Evolutionary conservation across 2,329 filamentous ascomycete species (phyloP).

Genomic region (Apiospora aurea): DNA sequence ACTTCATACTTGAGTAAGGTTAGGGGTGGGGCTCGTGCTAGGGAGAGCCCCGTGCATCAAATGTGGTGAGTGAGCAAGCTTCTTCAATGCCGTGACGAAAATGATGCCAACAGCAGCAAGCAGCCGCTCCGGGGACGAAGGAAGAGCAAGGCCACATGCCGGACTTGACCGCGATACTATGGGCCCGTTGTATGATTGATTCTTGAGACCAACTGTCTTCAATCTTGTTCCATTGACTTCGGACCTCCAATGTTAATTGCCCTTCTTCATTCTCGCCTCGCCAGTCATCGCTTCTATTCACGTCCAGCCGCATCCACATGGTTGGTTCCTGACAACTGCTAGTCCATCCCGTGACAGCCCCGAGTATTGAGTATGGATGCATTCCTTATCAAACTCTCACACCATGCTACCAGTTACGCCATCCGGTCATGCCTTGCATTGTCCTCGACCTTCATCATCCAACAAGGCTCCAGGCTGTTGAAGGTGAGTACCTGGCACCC

Average conservation of each 20-base stretch:
- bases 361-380: conserved; percentile 75
- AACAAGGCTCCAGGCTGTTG: conserved; percentile 79
- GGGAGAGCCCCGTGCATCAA: not conserved
- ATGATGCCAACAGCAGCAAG: not conserved
- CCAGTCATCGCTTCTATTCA: not conserved
- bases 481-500: conserved; percentile 53
- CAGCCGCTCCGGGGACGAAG: not conserved
- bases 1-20: too few relatives aligned
- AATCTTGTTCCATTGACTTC: not conserved
- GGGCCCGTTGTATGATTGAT: not conserved
- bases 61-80: not conserved
- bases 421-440: conserved; percentile 86
- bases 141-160: not conserved
- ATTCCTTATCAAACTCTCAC: conserved; percentile 59
- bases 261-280: not conserved
- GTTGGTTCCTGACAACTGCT: not conserved
- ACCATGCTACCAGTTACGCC: conserved; percentile 89
- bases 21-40: not conserved
- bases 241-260: not conserved
- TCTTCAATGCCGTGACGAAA: not conserved
- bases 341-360: conserved; percentile 18
- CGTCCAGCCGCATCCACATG: not conserved
- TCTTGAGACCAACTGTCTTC: not conserved
- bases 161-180: not conserved
- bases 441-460: conserved; percentile 85